Evolutionary conservation across 306 rosid species (phyloP).

Genomic region (apple (Malus domestica)): DNA sequence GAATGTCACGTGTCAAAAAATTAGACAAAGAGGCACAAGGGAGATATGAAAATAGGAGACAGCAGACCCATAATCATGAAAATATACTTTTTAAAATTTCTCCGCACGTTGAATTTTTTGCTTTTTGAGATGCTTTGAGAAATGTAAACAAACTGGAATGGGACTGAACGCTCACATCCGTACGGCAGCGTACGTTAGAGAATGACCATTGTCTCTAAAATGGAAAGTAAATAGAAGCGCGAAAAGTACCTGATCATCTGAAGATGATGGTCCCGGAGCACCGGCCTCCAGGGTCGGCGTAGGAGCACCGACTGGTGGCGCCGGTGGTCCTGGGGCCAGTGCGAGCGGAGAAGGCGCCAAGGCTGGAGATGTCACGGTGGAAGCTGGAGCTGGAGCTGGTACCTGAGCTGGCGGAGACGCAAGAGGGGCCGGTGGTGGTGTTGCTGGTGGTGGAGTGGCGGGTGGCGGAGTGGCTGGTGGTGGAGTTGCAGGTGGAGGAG

Average conservation of each 20-base stretch:
- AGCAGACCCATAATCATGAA: too few species aligned
- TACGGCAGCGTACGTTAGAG: not conserved
- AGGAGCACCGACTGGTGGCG: constrained; percentile 49
- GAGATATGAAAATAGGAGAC: too few species aligned
- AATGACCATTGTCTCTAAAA: not conserved
- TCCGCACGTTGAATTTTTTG: too few species aligned
- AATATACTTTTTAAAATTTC: too few species aligned
- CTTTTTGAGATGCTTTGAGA: too few species aligned
- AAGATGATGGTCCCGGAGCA: constrained; percentile 41
- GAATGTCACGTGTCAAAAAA: too few species aligned
- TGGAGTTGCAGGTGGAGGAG: constrained; percentile 38
- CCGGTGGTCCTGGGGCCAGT: constrained; percentile 29
- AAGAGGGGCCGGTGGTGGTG: constrained; percentile 44
- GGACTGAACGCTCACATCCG: not conserved
- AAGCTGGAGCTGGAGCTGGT: constrained; percentile 55
- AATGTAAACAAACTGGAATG: too few species aligned
- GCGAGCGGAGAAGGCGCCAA: constrained; percentile 38
- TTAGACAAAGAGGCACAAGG: too few species aligned
- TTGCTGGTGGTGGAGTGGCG: constrained; percentile 29
- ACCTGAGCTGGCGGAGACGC: constrained; percentile 46
- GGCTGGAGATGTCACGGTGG: constrained; percentile 36
- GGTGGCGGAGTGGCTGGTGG: constrained; percentile 28
- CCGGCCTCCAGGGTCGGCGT: constrained; percentile 35
- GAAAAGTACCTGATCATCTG: constrained; percentile 33
- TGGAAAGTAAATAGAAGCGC: not conserved